Base-by-base conservation (phyloP, 2,329 filamentous ascomycete genomes). In the Escovopsis sp. region DNA sequence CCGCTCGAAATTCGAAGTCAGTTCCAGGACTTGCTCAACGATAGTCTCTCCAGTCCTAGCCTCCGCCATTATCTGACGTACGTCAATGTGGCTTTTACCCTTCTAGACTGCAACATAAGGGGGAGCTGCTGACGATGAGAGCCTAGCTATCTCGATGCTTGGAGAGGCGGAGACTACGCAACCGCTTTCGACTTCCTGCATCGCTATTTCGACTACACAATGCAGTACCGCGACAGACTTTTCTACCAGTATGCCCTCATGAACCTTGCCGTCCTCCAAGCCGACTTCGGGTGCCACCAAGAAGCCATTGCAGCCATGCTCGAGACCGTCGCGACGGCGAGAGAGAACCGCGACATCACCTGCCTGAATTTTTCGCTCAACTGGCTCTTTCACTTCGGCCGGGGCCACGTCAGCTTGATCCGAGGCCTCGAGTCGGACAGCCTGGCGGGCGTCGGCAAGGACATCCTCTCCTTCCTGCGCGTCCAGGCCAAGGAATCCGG, bases 161-260 rank as follows among this genome's bases (percentile, higher is more conserved):
- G 87, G 88, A 74, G 80, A 52, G 77, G 85, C 4, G 88, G 88
- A 4, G 86, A 96, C 55, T 92, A 88, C 49, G 76, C 82, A 11
- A 84, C 82, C 1, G 81, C 90, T 0, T 90, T 94, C 51, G 88
- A 98, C 49, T 79, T 79, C 45, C 66, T 98, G 15, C 87, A 96
- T 54, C 78, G 85, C 35, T 98, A 94, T 55, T 98, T 94, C 48
- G 90, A 98, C 55, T 94, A 94, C 56, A 90, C 87, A 1, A 86
- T 92, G 74, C 81, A 90, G 48, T 81, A 76, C 45, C 66, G 76
- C 40, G 82, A 93, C 48, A 77, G 82, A 17, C 72, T 81, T 5
- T 87, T 87, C 48, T 96, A 98, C 50, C 90, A 96, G 52, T 94
- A 94, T 52, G 90, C 90, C 1, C 62, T 96, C 12, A 76, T 98